A percentile compares a stretch with the other conserved stretches of the same genome.
Evolutionary conservation across 2,329 filamentous ascomycete genomes (phyloP).

Genomic region (Neoarthrinium moseri): DNA sequence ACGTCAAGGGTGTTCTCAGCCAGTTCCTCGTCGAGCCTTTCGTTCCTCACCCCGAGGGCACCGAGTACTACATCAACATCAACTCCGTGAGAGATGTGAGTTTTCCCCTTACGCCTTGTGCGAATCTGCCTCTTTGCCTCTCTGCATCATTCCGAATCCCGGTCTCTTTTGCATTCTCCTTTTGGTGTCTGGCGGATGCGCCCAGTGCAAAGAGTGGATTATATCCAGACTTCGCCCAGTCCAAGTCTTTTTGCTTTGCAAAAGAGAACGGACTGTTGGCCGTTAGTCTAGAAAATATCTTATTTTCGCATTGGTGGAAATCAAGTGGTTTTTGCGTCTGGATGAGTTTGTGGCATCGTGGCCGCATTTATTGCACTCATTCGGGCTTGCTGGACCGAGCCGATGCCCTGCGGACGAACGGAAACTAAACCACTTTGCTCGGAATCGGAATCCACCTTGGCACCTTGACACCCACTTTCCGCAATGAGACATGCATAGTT

Average conservation of each 20-base stretch:
- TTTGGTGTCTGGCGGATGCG: background rate
- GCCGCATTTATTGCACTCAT: conserved; percentile 1
- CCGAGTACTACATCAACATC: conserved; percentile 99
- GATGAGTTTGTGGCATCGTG: too few species aligned
- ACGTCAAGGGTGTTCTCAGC: conserved; percentile 81
- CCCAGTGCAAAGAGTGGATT: background rate
- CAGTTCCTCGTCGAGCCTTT: conserved; percentile 99
- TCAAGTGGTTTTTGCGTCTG: conserved; percentile 13
- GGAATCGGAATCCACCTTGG: conserved; percentile 15
- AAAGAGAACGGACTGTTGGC: background rate
- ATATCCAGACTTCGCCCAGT: background rate
- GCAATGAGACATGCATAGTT: conserved; percentile 13
- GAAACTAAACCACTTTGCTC: conserved; percentile 39
- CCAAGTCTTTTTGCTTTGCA: background rate
- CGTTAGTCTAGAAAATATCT: background rate
- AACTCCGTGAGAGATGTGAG: conserved; percentile 99
- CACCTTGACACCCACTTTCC: conserved; percentile 23
- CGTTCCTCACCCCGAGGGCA: conserved; percentile 90
- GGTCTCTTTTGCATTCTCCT: background rate
- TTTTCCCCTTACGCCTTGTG: conserved; percentile 22
- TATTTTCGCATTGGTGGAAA: conserved; percentile 6
- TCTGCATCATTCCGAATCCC: conserved; percentile 15
- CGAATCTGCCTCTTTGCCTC: conserved; percentile 9
- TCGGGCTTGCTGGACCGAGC: conserved; percentile 9
- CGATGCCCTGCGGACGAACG: conserved; percentile 36